A percentile compares a stretch with the other conserved stretches of the same genome.
phyloP scores from a whole-genome alignment of 148 eudicot genomes.

The Chenopodium formosanum region DNA sequence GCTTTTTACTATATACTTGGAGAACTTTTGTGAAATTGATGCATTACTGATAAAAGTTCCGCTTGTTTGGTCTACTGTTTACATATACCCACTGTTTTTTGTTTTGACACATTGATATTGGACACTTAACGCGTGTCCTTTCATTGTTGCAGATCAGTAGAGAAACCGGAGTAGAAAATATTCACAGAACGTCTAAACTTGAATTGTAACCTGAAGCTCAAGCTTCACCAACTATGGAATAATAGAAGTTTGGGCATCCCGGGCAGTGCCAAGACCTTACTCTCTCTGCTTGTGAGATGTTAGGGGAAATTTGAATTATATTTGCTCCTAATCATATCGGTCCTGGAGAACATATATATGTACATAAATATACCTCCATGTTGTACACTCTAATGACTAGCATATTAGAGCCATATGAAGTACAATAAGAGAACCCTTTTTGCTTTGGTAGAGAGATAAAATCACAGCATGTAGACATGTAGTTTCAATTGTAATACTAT shows the following conservation, averaged over 20 bases:
- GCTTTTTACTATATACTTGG: background rate
- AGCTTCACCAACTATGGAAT: background rate
- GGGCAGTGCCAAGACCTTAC: constrained; percentile 27
- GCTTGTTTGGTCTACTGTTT: background rate
- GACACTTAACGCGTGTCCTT: background rate
- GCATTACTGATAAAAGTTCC: constrained; percentile 1
- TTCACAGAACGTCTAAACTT: constrained; percentile 17
- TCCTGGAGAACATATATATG: constrained; percentile 3
- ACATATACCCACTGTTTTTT: background rate
- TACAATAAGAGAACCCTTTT: constrained; percentile 13
- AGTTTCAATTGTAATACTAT: background rate
- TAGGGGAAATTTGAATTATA: constrained; percentile 10
- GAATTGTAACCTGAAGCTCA: background rate
- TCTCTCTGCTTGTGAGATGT: constrained; percentile 24
- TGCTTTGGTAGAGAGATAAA: constrained; percentile 1
- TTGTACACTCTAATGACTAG: constrained; percentile 13
- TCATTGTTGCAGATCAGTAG: constrained; percentile 38
- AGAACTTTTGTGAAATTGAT: background rate
- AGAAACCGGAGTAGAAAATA: constrained; percentile 31
- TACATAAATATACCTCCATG: background rate
- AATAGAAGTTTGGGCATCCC: constrained; percentile 16
- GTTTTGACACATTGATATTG: background rate
- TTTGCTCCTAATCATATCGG: constrained; percentile 1
- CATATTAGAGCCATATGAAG: constrained; percentile 11
- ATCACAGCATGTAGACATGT: background rate